Conservation (phyloP, 164 flowering plant genomes). For the Tetrastigma voinierianum region DNA sequence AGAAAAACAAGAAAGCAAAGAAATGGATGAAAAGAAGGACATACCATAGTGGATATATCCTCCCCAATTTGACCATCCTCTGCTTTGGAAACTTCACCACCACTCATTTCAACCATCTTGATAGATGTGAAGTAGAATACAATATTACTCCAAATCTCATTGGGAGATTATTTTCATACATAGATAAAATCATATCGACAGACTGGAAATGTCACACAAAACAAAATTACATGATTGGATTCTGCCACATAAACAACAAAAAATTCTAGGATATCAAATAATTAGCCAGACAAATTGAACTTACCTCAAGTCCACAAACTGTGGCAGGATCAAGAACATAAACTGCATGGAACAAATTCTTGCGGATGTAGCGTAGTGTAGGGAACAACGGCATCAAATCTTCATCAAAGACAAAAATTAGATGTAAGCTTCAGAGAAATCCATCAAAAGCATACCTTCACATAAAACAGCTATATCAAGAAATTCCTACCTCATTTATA, state of each 20-base stretch:
- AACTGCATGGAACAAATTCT: constrained; percentile 92
- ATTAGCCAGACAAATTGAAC: constrained; percentile 13
- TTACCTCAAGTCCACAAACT: constrained; percentile 85
- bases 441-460: neutral
- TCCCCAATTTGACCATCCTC: constrained; percentile 36
- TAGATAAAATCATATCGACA: constrained; percentile 58
- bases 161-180: constrained; percentile 85
- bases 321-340: constrained; percentile 88
- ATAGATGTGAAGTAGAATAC: constrained; percentile 66
- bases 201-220: constrained; percentile 44
- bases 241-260: neutral
- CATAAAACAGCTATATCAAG: too few relatives aligned
- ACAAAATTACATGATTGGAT: neutral
- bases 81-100: constrained; percentile 36
- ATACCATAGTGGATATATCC: constrained; percentile 87
- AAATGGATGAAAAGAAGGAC: neutral
- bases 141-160: constrained; percentile 87
- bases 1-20: neutral
- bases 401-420: constrained; percentile 23
- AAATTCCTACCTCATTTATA: constrained; percentile 67
- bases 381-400: constrained; percentile 99
- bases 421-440: neutral
- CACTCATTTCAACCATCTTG: constrained; percentile 51
- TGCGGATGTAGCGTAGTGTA: constrained; percentile 91
- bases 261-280: neutral